Evolutionary conservation across 305 asterid genomes (phyloP), one percentile per base, ranked within the genome.

Genomic region (Fraxinus albicans): DNA sequence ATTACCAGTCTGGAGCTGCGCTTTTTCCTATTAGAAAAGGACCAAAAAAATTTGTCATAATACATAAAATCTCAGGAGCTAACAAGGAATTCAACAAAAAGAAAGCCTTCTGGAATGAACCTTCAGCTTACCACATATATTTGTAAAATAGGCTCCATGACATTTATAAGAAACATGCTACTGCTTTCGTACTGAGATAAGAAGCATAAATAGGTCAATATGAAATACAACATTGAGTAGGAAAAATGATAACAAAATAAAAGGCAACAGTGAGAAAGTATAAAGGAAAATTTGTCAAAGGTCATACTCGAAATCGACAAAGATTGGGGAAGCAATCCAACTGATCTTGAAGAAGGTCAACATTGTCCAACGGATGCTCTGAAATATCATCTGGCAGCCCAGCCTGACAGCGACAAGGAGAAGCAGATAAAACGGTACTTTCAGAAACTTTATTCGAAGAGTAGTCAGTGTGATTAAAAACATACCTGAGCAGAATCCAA

Each of bases 311-410:
- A 93, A 96, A 96, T 91, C 96, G 90, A 87, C 99, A 95, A 80
- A 97, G 98, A 74, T 87, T 19, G 42, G 99, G 99, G 91, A 93
- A 95, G 88, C 96, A 92, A 86, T 97, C 99, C 8, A 97, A 94
- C 88, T 97, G 98, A 86, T 95, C 99, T 86, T 97, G 98, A 83
- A 97, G 99, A 91, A 97, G 97, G 85, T 97, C 99, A 79, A 91
- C 98, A 85, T 93, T 97, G 87, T 97, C 99, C 31, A 97, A 92
- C 65, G 98, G 98, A 88, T 97, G 94, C 85, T 95, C 99, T 1
- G 98, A 93, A 77, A 94, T 87, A 88, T 97, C 98, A 81, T 92
- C 97, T 27, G 93, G 89, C 77, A 82, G 83, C 74, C 90, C 98
- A 74, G 91, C 91, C 99, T 97, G 10, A 88, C 69, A 86, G 78